Evolutionary conservation across 2,329 filamentous ascomycete genomes (phyloP).

Genomic region (Hansfordia pulvinata): DNA sequence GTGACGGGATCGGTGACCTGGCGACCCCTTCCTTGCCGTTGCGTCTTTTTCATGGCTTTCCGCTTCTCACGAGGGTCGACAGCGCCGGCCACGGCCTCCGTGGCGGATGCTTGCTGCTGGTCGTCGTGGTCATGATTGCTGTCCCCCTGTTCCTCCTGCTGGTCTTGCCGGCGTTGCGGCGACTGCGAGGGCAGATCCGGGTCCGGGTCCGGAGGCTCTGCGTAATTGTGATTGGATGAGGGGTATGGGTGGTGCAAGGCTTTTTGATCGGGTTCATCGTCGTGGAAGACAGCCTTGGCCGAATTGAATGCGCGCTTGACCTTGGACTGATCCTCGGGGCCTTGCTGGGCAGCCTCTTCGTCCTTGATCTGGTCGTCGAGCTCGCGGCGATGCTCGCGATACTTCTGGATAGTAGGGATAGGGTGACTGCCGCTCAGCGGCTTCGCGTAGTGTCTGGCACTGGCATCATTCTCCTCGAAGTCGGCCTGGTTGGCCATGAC

Average conservation of each 20-base stretch:
- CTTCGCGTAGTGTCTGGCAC: background rate
- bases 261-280: constrained; percentile 15
- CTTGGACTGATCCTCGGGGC: constrained; percentile 20
- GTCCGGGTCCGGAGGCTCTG: constrained; percentile 2
- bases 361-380: constrained; percentile 24
- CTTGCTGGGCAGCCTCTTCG: constrained; percentile 17
- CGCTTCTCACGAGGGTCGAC: constrained; percentile 31
- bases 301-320: constrained; percentile 20
- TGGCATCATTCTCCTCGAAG: no score
- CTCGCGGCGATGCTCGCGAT: constrained; percentile 29
- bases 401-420: constrained; percentile 34
- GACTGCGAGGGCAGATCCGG: constrained; percentile 2
- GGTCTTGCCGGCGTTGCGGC: no score
- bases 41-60: constrained; percentile 31
- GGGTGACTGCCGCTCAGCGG: constrained; percentile 19
- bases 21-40: constrained; percentile 30
- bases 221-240: constrained; percentile 19
- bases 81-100: constrained; percentile 21
- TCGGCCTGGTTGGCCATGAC: no score
- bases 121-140: constrained; percentile 7
- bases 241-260: constrained; percentile 21
- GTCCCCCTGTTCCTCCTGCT: constrained; percentile 1
- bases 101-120: constrained; percentile 16
- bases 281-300: constrained; percentile 20
- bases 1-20: constrained; percentile 63